A percentile compares a stretch with the other conserved stretches of the same genome.
phyloP scores from a whole-genome alignment of 2,329 filamentous ascomycete species.

The Penicillium sp. region DNA sequence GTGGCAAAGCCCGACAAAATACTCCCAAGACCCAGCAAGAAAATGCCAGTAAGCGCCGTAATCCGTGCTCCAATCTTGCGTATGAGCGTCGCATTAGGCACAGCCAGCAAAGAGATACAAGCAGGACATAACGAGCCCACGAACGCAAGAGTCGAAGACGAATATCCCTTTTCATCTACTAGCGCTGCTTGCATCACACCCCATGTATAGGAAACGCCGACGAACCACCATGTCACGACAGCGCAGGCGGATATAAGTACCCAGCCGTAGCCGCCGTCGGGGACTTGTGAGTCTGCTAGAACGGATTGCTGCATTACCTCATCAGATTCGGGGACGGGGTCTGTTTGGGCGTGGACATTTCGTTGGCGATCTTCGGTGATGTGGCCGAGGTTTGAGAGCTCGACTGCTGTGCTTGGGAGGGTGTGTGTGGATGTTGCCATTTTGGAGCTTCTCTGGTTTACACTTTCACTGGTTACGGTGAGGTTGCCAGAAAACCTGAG shows the following conservation, averaged over 20 bases:
- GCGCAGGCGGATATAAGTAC: constrained; percentile 53
- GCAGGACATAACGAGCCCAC: constrained; percentile 56
- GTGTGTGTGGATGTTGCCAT: constrained; percentile 19
- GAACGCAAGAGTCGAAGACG: constrained; percentile 57
- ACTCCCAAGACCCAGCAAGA: constrained; percentile 51
- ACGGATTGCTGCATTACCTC: constrained; percentile 47
- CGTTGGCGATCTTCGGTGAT: constrained; percentile 14
- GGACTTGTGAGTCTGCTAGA: constrained; percentile 45
- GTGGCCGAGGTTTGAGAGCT: constrained; percentile 10
- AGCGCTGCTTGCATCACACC: constrained; percentile 61
- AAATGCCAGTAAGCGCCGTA: constrained; percentile 52
- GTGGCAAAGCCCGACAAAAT: constrained; percentile 51
- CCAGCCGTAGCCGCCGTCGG: constrained; percentile 32
- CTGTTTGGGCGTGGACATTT: constrained; percentile 8
- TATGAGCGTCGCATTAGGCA: constrained; percentile 55
- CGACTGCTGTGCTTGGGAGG: constrained; percentile 17
- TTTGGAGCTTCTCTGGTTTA: neutral
- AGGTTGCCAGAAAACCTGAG: neutral
- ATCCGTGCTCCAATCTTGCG: constrained; percentile 49
- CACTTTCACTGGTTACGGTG: neutral
- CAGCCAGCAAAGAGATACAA: constrained; percentile 52
- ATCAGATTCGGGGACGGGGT: constrained; percentile 11
- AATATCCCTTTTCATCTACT: constrained; percentile 48
- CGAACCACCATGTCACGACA: constrained; percentile 56
- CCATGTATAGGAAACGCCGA: constrained; percentile 60